Evolutionary conservation across 139 green algal genomes (phyloP).

Genomic region (Tetradesmus lagerheimii): DNA sequence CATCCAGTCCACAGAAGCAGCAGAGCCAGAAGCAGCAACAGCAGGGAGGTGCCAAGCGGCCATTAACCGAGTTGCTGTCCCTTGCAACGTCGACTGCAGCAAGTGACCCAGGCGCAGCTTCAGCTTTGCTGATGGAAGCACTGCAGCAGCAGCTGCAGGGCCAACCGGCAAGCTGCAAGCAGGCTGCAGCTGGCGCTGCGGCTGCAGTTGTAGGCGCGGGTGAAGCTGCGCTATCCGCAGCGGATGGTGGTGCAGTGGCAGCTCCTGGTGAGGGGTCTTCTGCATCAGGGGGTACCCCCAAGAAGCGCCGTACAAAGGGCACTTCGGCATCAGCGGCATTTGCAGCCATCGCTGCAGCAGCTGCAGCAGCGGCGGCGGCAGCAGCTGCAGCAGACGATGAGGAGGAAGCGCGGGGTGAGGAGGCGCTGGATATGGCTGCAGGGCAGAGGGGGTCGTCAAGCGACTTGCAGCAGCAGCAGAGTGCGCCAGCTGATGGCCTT

Average conservation of each 20-base stretch:
- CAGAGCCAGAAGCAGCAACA: neutral
- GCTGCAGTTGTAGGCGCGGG: slow-evolving; percentile 4
- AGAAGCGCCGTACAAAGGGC: neutral
- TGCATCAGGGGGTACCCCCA: neutral
- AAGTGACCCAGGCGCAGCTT: neutral
- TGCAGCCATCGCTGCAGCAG: slow-evolving; percentile 30
- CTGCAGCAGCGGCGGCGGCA: slow-evolving; percentile 19
- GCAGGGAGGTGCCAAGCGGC: neutral
- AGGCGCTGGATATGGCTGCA: neutral
- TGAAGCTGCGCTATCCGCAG: neutral
- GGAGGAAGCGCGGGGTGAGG: neutral
- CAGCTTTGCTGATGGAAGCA: neutral
- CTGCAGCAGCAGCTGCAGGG: slow-evolving; percentile 37
- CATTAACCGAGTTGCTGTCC: neutral
- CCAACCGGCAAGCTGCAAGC: neutral
- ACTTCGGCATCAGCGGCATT: slow-evolving; percentile 29
- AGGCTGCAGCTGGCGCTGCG: slow-evolving; percentile 7
- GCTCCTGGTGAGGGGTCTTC: neutral
- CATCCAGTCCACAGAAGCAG: neutral
- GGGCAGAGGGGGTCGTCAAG: neutral
- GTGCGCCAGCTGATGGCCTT: neutral
- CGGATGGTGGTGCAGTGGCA: neutral
- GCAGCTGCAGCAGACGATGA: neutral
- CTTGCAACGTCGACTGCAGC: slow-evolving; percentile 10
- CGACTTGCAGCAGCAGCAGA: slow-evolving; percentile 16